phyloP scores from a whole-genome alignment of 139 green algal genomes.

The Nannochloris sp. region DNA sequence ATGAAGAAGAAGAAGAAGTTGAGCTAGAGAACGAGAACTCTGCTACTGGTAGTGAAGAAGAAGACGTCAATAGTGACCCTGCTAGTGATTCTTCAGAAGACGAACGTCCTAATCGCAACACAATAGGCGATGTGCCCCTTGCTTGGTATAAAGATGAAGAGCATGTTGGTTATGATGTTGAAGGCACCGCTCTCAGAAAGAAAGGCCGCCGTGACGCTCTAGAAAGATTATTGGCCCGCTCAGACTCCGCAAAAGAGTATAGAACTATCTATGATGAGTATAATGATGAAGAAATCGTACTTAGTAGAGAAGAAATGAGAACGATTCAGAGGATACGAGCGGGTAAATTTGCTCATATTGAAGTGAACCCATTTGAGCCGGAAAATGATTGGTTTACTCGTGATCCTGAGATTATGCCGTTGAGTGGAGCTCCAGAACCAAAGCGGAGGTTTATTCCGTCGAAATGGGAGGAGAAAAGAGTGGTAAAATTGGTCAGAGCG shows the following conservation, averaged over 20 bases:
- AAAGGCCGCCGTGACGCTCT: slow-evolving; percentile 55
- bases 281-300: slow-evolving; percentile 92
- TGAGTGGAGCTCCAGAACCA: slow-evolving; percentile 78
- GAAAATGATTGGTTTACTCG: slow-evolving; percentile 75
- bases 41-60: neutral
- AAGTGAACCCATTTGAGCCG: slow-evolving; percentile 63
- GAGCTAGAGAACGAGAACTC: slow-evolving; percentile 1
- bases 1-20: slow-evolving; percentile 3
- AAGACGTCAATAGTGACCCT: too few species aligned
- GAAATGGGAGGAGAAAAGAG: slow-evolving; percentile 91
- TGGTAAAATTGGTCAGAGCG: slow-evolving; percentile 81
- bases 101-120: slow-evolving; percentile 78
- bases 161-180: slow-evolving; percentile 90
- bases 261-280: slow-evolving; percentile 95
- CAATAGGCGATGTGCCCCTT: slow-evolving; percentile 84
- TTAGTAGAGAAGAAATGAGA: slow-evolving; percentile 79
- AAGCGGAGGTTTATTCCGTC: slow-evolving; percentile 95
- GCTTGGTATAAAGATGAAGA: slow-evolving; percentile 93
- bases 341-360: slow-evolving; percentile 80
- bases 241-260: slow-evolving; percentile 34
- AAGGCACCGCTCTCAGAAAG: slow-evolving; percentile 63
- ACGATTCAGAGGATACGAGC: slow-evolving; percentile 86
- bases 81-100: slow-evolving; percentile 91
- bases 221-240: slow-evolving; percentile 61
- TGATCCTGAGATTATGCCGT: slow-evolving; percentile 65